Base-by-base conservation (phyloP, 2,329 filamentous ascomycete species). In the Coniochaeta sp. region DNA sequence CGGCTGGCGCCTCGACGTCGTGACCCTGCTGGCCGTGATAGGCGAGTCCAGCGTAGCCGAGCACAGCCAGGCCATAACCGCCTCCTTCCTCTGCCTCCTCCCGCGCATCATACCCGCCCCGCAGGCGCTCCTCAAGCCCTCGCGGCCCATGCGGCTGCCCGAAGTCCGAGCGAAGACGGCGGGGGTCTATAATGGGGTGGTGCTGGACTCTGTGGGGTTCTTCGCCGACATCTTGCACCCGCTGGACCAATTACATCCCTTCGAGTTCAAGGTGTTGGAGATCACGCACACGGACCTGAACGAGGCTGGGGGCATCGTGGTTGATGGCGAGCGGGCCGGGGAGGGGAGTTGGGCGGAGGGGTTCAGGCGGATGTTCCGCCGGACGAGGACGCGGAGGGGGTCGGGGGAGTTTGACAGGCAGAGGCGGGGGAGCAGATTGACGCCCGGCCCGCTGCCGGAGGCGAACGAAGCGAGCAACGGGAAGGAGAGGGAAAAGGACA, bases 71-170 rank as follows among this genome's bases (percentile, higher is more conserved):
- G 76, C 81, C 58, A 79, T 86, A 63, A 86, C 83, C 1, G 79
- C 83, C n/a, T 83, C 81, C 11, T 76, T 78, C 62, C 76, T 83
- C 36, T 84, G 82, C 64, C 76, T 83, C 43, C 74, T 87, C 3
- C 85, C 85, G 31, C 80, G 84, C 57, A 78, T 87, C 58, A 78
- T 87, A 31, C 85, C 84, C 9, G 85, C 85, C 1, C 84, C 85
- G 0, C 84, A 87, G 70, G 81, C 81, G 55, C 76, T 88, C n/a
- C 73, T 87, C 55, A 83, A 82, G 61, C 77, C 83, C 11, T 73
- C 76, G 24, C 79, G 84, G 2, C 82, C 82, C 8, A 74, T 73
- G 31, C 78, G 83, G 52, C 78, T 87, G 67, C 84, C 84, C 52
- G 78, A 81, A 63, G 77, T 78, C 17, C 73, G 76, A 17, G 82